phyloP scores from a whole-genome alignment of 495 filamentous ascomycete species.

The Daldinia caldariorum region DNA sequence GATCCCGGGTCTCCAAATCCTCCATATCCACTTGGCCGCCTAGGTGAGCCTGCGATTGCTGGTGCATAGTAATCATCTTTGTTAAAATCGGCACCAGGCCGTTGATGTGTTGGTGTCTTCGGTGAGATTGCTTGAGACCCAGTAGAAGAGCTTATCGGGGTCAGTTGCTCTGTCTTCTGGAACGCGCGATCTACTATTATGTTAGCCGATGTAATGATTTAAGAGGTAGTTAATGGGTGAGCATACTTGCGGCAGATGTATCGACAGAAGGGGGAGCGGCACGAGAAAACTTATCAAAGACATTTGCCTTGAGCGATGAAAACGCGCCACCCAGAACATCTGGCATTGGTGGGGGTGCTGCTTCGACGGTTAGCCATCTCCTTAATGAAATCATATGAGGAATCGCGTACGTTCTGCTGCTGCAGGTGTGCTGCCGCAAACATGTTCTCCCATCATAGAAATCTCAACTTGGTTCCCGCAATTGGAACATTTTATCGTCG shows the following conservation, averaged over 20 bases:
- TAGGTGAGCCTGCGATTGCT: conserved; percentile 49
- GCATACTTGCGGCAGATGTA: conserved; percentile 67
- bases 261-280: conserved; percentile 61
- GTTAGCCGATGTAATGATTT: conserved; percentile 45
- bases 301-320: conserved; percentile 40
- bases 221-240: conserved; percentile 8
- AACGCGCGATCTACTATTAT: conserved; percentile 67
- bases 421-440: conserved; percentile 62
- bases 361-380: conserved; percentile 14
- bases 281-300: conserved; percentile 55
- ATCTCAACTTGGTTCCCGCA: conserved; percentile 89
- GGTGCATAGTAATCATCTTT: conserved; percentile 54
- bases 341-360: conserved; percentile 54
- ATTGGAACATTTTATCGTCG: conserved; percentile 94
- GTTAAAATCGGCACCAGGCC: conserved; percentile 46
- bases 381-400: conserved; percentile 13
- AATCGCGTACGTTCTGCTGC: conserved; percentile 52
- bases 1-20: conserved; percentile 62
- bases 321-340: conserved; percentile 45
- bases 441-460: conserved; percentile 89
- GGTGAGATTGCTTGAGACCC: conserved; percentile 68
- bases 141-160: conserved; percentile 67
- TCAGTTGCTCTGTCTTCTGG: conserved; percentile 65
- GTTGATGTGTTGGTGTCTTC: conserved; percentile 55
- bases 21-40: conserved; percentile 53